Evolutionary conservation across 371 early-diverging fungal genomes (phyloP).

Genomic region (Haplosporangium sp.): DNA sequence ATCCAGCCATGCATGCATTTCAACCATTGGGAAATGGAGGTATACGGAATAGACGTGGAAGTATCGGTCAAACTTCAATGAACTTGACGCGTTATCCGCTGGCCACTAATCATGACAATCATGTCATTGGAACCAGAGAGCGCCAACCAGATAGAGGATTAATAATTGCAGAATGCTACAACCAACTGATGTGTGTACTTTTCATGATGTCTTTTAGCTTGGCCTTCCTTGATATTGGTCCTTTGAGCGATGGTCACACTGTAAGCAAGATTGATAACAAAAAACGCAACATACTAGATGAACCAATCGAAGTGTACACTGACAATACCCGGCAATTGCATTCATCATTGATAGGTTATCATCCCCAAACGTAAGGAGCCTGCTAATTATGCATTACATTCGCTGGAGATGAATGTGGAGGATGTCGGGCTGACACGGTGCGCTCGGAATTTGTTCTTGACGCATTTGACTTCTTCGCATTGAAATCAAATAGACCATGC

Average conservation of each 20-base stretch:
- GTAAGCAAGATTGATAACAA: slow-evolving; percentile 57
- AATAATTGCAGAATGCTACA: neutral
- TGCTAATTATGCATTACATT: neutral
- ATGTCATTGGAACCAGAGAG: neutral
- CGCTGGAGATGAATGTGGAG: too few relatives aligned
- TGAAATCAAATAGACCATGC: slow-evolving; percentile 79
- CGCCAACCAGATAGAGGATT: too few relatives aligned
- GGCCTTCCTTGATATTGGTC: slow-evolving; percentile 82
- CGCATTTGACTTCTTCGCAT: too few relatives aligned
- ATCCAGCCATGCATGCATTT: too few relatives aligned
- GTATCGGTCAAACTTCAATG: too few relatives aligned
- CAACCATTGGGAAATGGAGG: too few relatives aligned
- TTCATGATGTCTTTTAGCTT: slow-evolving; percentile 19
- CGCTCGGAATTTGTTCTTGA: too few relatives aligned
- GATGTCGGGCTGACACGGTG: too few relatives aligned
- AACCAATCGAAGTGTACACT: neutral
- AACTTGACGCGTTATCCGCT: too few relatives aligned
- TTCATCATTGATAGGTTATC: slow-evolving; percentile 66
- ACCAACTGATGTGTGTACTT: neutral
- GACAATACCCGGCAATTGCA: neutral
- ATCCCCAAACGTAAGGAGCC: slow-evolving; percentile 81
- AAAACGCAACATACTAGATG: neutral
- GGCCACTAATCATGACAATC: too few relatives aligned
- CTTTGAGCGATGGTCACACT: slow-evolving; percentile 83
- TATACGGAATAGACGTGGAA: too few relatives aligned